These are phyloP conservation scores for Trapa bicornis DNA, from an alignment of 345 rosid species.

Conservation along the genomic window DNA sequence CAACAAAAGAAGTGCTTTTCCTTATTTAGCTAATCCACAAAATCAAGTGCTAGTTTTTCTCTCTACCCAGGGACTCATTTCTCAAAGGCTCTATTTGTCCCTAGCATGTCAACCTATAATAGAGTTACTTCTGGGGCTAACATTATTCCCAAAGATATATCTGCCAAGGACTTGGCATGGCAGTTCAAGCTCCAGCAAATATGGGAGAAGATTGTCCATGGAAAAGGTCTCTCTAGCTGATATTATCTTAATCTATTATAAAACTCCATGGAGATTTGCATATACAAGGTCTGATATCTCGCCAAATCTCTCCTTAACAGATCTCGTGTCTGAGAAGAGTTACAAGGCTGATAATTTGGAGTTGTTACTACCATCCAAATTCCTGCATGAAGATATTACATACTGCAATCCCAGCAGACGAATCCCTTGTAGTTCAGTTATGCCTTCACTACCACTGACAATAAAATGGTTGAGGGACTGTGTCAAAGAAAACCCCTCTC, in stretches of 20 bases:
- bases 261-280: no score
- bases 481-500: conserved; percentile 46
- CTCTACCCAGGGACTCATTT: conserved; percentile 50
- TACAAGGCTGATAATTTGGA: conserved; percentile 14
- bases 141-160: conserved; percentile 26
- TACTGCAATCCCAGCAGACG: conserved; percentile 24
- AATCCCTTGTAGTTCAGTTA: conserved; percentile 42
- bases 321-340: conserved; percentile 28
- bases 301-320: conserved; percentile 16
- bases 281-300: not conserved
- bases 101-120: conserved; percentile 62
- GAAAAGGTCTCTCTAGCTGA: conserved; percentile 29
- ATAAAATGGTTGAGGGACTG: conserved; percentile 68
- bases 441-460: conserved; percentile 64
- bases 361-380: conserved; percentile 39
- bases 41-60: not conserved
- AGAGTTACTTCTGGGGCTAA: conserved; percentile 59
- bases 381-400: conserved; percentile 43
- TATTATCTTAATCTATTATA: not conserved
- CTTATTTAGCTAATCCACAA: not conserved
- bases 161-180: conserved; percentile 55
- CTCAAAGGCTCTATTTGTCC: conserved; percentile 72
- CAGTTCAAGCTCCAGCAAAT: conserved; percentile 57
- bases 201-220: conserved; percentile 63
- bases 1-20: not conserved